phyloP scores from a whole-genome alignment of 2,329 filamentous ascomycete species.

The Penicillium sp. region DNA sequence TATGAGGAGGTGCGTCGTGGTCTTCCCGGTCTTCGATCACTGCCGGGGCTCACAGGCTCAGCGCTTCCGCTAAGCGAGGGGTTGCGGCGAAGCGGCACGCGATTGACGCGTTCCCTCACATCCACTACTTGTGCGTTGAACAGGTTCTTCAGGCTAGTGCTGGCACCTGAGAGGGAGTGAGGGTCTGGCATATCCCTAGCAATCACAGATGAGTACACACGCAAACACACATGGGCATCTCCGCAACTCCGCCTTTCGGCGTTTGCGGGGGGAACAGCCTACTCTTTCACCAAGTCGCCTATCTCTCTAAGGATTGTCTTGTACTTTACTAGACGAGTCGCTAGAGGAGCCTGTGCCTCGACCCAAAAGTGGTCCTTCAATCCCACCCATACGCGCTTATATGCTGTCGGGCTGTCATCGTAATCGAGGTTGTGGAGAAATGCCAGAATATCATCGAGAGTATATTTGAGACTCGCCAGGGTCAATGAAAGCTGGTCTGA shows the following conservation, averaged over 20 bases:
- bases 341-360: constrained; percentile 50
- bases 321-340: constrained; percentile 53
- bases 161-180: constrained; percentile 27
- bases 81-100: constrained; percentile 26
- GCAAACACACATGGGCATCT: constrained; percentile 8
- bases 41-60: constrained; percentile 30
- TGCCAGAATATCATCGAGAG: constrained; percentile 52
- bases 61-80: constrained; percentile 29
- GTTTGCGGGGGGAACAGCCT: constrained; percentile 19
- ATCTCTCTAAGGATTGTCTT: constrained; percentile 51
- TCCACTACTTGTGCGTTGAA: constrained; percentile 33
- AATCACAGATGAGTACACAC: constrained; percentile 14
- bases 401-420: constrained; percentile 34
- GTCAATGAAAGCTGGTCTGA: constrained; percentile 52
- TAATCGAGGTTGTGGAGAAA: constrained; percentile 46
- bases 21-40: constrained; percentile 20
- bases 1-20: constrained; percentile 31
- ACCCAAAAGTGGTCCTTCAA: constrained; percentile 49
- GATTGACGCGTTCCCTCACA: constrained; percentile 27
- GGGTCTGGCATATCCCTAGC: constrained; percentile 30
- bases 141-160: constrained; percentile 27
- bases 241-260: neutral
- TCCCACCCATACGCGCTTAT: constrained; percentile 54
- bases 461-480: constrained; percentile 52
- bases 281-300: constrained; percentile 50